Percentiles rank a stretch among this genome's conserved stretches.
phyloP scores from a whole-genome alignment of 108 stramenopile species.

The Parietichytrium sp. region DNA sequence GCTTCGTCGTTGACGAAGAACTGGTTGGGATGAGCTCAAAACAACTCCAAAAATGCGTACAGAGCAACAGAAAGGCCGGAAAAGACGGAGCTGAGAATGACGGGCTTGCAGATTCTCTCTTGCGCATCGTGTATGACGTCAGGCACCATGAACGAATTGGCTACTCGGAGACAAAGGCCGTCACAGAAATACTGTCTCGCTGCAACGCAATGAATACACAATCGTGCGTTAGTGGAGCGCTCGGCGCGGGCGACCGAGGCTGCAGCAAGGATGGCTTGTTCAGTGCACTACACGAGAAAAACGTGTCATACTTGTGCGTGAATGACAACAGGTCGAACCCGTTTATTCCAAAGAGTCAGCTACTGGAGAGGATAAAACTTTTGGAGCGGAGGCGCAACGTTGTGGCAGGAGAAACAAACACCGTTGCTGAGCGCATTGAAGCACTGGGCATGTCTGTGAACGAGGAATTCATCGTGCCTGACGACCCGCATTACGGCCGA shows the following conservation, averaged over 20 bases:
- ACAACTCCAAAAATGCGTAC: background rate
- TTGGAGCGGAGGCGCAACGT: background rate
- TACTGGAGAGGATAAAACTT: background rate
- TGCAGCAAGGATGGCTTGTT: background rate
- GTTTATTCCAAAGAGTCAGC: background rate
- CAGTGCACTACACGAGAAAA: background rate
- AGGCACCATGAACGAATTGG: background rate
- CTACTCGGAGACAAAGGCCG: background rate
- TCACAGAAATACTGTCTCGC: background rate
- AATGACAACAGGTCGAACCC: background rate
- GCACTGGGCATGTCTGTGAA: too few relatives aligned
- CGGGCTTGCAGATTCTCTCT: background rate
- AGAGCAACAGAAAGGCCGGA: background rate
- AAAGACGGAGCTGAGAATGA: background rate
- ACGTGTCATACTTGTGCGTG: background rate
- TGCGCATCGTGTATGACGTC: background rate
- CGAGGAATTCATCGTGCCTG: background rate
- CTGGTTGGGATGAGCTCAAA: background rate
- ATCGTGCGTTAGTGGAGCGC: background rate
- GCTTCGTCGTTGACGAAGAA: background rate
- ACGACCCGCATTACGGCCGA: background rate
- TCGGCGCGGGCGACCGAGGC: background rate
- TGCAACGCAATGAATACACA: background rate
- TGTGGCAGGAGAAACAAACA: background rate
- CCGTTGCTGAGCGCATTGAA: too few relatives aligned